Evolutionary conservation across 1,139 yeast species (phyloP).

Genomic region (Blastobotrys raffinosifermentans): DNA sequence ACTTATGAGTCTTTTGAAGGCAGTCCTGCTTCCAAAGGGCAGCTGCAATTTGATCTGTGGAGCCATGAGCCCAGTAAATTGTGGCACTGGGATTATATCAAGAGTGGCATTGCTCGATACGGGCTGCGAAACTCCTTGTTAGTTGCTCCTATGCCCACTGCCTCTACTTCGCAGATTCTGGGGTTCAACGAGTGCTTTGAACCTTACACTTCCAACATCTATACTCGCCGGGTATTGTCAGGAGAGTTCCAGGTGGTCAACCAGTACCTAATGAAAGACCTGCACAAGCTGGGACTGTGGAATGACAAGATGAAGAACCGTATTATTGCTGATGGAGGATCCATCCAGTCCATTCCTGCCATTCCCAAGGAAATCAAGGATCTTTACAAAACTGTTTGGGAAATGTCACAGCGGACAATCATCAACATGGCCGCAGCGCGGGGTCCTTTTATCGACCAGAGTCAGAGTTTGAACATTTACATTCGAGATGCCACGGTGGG

Average conservation of each 20-base stretch:
- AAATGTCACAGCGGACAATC: constrained; percentile 66
- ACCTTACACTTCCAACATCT: constrained; percentile 75
- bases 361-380: constrained; percentile 64
- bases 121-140: constrained; percentile 69
- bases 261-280: constrained; percentile 61
- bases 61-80: constrained; percentile 50
- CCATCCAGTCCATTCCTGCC: constrained; percentile 60
- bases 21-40: constrained; percentile 67
- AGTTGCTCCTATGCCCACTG: constrained; percentile 88
- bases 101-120: constrained; percentile 42
- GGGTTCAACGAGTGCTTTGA: constrained; percentile 80
- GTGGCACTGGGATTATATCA: constrained; percentile 60
- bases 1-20: constrained; percentile 56
- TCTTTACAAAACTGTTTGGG: constrained; percentile 88
- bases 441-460: constrained; percentile 82
- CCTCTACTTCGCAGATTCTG: constrained; percentile 73
- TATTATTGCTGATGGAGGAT: constrained; percentile 67
- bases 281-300: constrained; percentile 70
- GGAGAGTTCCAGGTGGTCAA: constrained; percentile 78
- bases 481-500: constrained; percentile 71
- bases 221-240: constrained; percentile 66
- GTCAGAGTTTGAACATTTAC: constrained; percentile 77
- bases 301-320: constrained; percentile 59
- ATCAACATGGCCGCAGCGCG: constrained; percentile 89
- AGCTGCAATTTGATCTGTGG: constrained; percentile 70